Evolutionary conservation across 805 yeast genomes (phyloP).

Genomic region (Yarrowia hollandica): DNA sequence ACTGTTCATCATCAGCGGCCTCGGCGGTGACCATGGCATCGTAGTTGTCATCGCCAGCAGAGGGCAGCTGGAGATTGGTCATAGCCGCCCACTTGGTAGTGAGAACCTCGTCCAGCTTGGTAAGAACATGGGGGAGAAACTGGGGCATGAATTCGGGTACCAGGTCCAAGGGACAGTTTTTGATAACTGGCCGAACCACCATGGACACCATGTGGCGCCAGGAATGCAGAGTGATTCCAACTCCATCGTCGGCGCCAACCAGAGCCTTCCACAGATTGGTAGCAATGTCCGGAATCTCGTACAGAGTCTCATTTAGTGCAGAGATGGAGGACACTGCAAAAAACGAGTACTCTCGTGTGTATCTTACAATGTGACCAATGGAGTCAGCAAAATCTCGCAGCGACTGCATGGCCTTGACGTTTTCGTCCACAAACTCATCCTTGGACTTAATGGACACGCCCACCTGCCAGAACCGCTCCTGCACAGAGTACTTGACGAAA

Average conservation of each 20-base stretch:
- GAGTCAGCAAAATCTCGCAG: conserved; percentile 96
- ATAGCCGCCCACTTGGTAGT: conserved; percentile 75
- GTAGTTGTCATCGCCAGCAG: conserved; percentile 51
- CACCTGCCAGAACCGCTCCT: conserved; percentile 97
- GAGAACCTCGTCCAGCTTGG: conserved; percentile 70
- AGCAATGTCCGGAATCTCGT: conserved; percentile 82
- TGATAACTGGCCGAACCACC: conserved; percentile 80
- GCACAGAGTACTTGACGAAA: conserved; percentile 84
- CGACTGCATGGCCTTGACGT: conserved; percentile 89
- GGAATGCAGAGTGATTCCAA: conserved; percentile 89
- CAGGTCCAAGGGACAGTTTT: conserved; percentile 78
- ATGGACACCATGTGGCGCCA: conserved; percentile 97
- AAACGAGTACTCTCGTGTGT: conserved; percentile 94
- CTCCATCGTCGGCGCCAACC: conserved; percentile 62
- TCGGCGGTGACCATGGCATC: conserved; percentile 26
- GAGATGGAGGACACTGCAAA: conserved; percentile 86
- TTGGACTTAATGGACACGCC: conserved; percentile 93
- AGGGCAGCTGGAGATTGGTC: conserved; percentile 48
- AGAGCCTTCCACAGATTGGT: conserved; percentile 77
- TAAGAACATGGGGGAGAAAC: conserved; percentile 73
- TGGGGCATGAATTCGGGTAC: conserved; percentile 70
- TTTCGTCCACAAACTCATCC: conserved; percentile 92
- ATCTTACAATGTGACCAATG: conserved; percentile 92
- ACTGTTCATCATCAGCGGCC: conserved; percentile 62
- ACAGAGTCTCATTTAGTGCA: conserved; percentile 84